Base-by-base conservation (phyloP, 2,329 filamentous ascomycete genomes). In the Graphilbum fragrans region DNA sequence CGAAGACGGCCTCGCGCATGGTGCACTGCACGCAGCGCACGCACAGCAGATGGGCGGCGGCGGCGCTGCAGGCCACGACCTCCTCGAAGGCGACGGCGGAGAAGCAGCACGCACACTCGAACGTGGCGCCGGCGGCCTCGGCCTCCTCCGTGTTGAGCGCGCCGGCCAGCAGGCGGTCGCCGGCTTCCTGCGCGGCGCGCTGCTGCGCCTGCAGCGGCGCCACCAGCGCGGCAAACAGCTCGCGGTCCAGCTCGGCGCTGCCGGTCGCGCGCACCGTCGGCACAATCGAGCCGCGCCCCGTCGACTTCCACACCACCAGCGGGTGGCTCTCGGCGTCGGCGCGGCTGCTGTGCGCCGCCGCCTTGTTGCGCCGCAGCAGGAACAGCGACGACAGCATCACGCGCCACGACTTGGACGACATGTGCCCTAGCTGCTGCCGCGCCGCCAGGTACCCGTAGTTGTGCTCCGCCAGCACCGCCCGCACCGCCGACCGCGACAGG, bases 1-100 rank as follows among this genome's bases (percentile, higher is more conserved):
- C 92, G 56, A 94, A 96, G 0, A 96, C 66, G 2, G 88, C 87
- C 57, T 96, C 90, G 38, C 81, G 82, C 45, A 90, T 72, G 11
- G 87, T 81, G 49, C 82, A 77, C 48, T 81, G 80, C 39, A 96
- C 80, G 59, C 92, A 96, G 36, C 75, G 74, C 60, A 88, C 80
- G 61, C 85, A 92, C 41, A 90, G 69, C 55, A 84, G 73, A 60
- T 92, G 85, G 2, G 75, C 78, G 3, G 33, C 17, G 20, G 4
- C 7, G 3, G 37, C 16, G 32, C 3, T n/a, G 22, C 18, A 92
- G n/a, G 74, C 71, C 0, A 82, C 77, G 44, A 88, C 72, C 52
- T 84, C 75, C 56, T 90, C 82, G 47, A 88, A 86, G 0, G 80
- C 65, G 14, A 70, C 72, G 10, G 80, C 73, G 11, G 71, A 73